A percentile compares a stretch with the other conserved stretches of the same genome.
These are phyloP conservation scores for Sugiyamaella novakii DNA, from an alignment of 1,139 yeast genomes.

Conservation along the genomic window DNA sequence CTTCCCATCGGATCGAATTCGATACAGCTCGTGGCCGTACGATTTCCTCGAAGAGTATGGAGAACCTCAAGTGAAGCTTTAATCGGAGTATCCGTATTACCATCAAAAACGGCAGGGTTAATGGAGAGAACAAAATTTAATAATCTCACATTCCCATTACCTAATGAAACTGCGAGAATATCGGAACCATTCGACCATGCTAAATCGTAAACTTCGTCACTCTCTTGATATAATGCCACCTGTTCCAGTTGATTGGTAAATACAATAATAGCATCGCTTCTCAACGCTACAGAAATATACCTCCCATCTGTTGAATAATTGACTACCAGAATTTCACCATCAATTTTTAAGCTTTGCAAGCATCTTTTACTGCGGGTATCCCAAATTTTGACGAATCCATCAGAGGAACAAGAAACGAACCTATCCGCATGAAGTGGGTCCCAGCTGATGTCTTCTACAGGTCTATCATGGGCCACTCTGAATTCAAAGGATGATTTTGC, in stretches of 20 bases:
- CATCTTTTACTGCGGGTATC: constrained; percentile 48
- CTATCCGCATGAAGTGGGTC: constrained; percentile 55
- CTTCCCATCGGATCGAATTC: constrained; percentile 62
- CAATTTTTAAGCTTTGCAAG: constrained; percentile 44
- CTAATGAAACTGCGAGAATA: constrained; percentile 40
- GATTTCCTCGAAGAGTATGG: constrained; percentile 50
- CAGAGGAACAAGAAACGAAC: constrained; percentile 63
- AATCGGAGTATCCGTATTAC: constrained; percentile 17
- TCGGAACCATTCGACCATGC: constrained; percentile 40
- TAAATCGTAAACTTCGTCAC: constrained; percentile 45
- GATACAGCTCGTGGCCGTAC: constrained; percentile 55
- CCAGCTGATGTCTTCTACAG: constrained; percentile 61
- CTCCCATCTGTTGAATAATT: constrained; percentile 58
- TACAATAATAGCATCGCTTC: constrained; percentile 35
- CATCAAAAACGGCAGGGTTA: background rate
- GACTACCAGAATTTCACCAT: constrained; percentile 43
- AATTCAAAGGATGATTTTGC: constrained; percentile 30
- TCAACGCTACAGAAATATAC: constrained; percentile 53
- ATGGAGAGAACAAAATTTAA: constrained; percentile 12
- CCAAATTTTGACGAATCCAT: constrained; percentile 59
- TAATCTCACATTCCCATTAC: constrained; percentile 42
- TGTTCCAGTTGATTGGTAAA: constrained; percentile 23
- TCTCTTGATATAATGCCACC: constrained; percentile 29
- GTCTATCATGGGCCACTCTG: constrained; percentile 43
- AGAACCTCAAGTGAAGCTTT: constrained; percentile 28